Base-by-base conservation (phyloP, 2,329 filamentous ascomycete species). In the Trichoderma koningiopsis region DNA sequence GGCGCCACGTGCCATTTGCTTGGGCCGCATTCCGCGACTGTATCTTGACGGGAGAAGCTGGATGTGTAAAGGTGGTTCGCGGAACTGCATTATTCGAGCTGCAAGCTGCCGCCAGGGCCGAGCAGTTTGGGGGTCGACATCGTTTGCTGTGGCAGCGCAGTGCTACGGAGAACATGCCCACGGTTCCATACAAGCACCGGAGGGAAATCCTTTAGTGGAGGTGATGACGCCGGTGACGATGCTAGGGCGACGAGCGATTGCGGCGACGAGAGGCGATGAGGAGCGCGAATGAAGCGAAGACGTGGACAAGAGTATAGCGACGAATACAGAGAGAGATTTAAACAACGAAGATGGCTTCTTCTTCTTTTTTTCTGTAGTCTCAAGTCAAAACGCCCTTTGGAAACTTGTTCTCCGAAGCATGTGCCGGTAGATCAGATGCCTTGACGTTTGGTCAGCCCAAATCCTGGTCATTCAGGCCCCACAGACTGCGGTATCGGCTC, bases 1-100 rank as follows among this genome's bases (percentile, higher is more conserved):
- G 88, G 70, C 89, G 84, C 88, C 88, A 91, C 79, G 85, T 83
- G 37, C 81, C 72, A 71, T 76, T 75, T 22, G 73, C 71, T 37
- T 67, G 75, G 68, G 73, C 75, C 31, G 73, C 71, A 31, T 62
- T 70, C 69, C 74, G 75, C 47, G 60, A 55, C 49, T 71, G 72
- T 49, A 62, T 71, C 66, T 55, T 52, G 55, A 31, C 60, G 11
- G 35, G 19, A 52, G 55, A 16, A 33, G 68, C 24, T 1, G 67
- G 3, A 31, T 43, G 40, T 65, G 29, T 65, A 16, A 57, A 49
- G 3, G 5, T 61, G 24, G 68, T 56, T 22, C 47, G 47, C 13
- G 62, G 43, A 40, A 43, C 57, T 22, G 56, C 49, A 49, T 60
- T 52, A 47, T 13, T 40, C 49, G 62, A 53, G 60, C 33, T 37